phyloP scores from a whole-genome alignment of 148 eudicot species.

The Polygonum maritimum region DNA sequence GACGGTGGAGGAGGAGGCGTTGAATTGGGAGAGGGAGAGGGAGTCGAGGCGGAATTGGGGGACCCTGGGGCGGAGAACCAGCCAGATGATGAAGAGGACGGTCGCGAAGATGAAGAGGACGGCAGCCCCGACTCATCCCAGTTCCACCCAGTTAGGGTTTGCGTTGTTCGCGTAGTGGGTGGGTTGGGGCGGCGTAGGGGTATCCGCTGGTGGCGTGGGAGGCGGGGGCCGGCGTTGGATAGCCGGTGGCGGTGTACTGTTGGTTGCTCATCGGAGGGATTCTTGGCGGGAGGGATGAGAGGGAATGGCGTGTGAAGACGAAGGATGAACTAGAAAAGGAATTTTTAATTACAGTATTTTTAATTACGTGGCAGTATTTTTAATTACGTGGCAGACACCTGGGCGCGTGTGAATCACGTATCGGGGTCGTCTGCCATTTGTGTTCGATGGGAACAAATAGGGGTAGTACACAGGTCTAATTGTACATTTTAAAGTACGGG shows the following conservation, averaged over 20 bases:
- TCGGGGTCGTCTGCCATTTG: no score
- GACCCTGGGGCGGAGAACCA: slow-evolving; percentile 71
- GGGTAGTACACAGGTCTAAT: no score
- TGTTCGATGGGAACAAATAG: no score
- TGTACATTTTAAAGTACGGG: no score
- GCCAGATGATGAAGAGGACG: slow-evolving; percentile 54
- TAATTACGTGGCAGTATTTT: no score
- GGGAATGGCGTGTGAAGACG: not conserved
- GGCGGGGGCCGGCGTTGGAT: slow-evolving; percentile 10
- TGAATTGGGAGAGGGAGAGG: slow-evolving; percentile 37
- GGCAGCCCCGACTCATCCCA: no score
- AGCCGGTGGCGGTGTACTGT: slow-evolving; percentile 6
- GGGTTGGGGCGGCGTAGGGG: slow-evolving; percentile 34
- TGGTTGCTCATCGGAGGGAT: slow-evolving; percentile 6
- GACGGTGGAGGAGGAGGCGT: slow-evolving; percentile 8
- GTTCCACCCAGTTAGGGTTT: no score
- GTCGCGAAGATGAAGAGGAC: slow-evolving; percentile 47
- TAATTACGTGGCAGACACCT: no score
- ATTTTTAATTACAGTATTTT: no score
- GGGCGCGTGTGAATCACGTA: no score
- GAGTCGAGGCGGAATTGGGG: slow-evolving; percentile 55
- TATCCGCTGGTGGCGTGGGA: no score
- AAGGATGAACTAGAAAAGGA: no score
- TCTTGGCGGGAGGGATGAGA: not conserved
- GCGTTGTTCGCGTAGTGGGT: slow-evolving; percentile 31